These are phyloP conservation scores for Drosera capensis DNA, from an alignment of 148 eudicot genomes.

Conservation along the genomic window DNA sequence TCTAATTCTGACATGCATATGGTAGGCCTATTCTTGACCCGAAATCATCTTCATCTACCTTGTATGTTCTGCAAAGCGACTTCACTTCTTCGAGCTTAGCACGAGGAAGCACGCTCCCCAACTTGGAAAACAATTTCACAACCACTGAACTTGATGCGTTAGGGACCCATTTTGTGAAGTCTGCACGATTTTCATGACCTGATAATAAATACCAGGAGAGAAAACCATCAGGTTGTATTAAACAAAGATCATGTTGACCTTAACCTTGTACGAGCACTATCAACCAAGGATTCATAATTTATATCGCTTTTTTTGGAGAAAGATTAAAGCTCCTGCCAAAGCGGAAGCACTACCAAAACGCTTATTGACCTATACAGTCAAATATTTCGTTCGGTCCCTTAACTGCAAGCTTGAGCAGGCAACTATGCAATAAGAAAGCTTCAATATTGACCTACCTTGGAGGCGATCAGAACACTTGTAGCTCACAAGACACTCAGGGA, in stretches of 20 bases:
- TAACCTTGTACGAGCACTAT: no score
- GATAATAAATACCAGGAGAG: neutral
- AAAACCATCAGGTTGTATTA: neutral
- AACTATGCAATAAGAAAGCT: no score
- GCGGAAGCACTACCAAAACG: no score
- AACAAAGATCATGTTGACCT: no score
- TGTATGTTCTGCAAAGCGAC: conserved; percentile 21
- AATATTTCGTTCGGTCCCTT: no score
- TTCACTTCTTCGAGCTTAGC: conserved; percentile 18
- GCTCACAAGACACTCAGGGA: conserved; percentile 52
- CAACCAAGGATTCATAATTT: no score
- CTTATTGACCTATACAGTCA: no score
- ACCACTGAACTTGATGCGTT: conserved; percentile 6
- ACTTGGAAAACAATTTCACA: conserved; percentile 23
- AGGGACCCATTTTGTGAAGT: conserved; percentile 10
- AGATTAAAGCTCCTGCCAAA: no score
- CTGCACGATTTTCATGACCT: conserved; percentile 15
- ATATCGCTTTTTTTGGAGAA: no score
- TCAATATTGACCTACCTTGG: conserved; percentile 19
- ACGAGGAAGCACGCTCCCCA: conserved; percentile 24
- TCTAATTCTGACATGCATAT: neutral
- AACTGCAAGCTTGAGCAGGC: no score
- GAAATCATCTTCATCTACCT: conserved; percentile 18
- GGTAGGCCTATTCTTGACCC: neutral
- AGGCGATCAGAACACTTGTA: conserved; percentile 20